A percentile compares a stretch with the other conserved stretches of the same genome.
Evolutionary conservation across 768 basidiomycete species (phyloP).

Genomic region (Macrolepiota fuliginosa): DNA sequence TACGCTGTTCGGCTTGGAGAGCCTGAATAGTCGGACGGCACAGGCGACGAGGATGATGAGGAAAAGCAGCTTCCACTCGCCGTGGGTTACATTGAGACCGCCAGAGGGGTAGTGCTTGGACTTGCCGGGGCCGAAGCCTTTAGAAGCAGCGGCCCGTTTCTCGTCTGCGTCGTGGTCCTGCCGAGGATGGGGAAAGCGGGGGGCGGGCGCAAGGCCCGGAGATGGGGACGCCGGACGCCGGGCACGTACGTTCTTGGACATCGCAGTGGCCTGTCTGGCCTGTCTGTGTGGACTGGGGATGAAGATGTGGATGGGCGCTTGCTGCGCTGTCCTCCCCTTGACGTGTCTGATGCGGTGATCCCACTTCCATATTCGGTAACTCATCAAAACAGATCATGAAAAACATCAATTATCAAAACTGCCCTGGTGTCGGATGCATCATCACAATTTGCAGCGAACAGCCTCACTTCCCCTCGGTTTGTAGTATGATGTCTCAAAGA

Average conservation of each 20-base stretch:
- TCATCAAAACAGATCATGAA: too few species aligned
- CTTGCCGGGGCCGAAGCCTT: conserved; percentile 54
- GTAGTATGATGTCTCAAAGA: too few species aligned
- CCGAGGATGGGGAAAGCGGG: conserved; percentile 63
- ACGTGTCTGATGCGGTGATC: conserved; percentile 3
- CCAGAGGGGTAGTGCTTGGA: conserved; percentile 48
- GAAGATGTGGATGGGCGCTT: not conserved
- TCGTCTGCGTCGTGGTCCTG: conserved; percentile 75
- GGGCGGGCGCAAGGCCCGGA: conserved; percentile 35
- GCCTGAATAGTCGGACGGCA: conserved; percentile 80
- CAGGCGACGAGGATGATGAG: conserved; percentile 66
- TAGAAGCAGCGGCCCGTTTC: conserved; percentile 66
- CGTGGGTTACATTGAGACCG: conserved; percentile 61
- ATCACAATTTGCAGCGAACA: too few species aligned
- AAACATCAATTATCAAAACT: not conserved
- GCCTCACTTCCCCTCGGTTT: too few species aligned
- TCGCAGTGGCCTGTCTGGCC: not conserved
- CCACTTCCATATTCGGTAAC: not conserved
- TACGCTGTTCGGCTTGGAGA: conserved; percentile 86
- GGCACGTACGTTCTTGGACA: conserved; percentile 46
- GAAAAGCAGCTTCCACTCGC: conserved; percentile 76
- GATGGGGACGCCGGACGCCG: conserved; percentile 72
- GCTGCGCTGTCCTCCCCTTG: not conserved
- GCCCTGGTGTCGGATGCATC: too few species aligned
- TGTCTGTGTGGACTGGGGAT: not conserved